Evolutionary conservation across 176 grass and related monocot genomes (phyloP).

Genomic region (Ananas comosus): DNA sequence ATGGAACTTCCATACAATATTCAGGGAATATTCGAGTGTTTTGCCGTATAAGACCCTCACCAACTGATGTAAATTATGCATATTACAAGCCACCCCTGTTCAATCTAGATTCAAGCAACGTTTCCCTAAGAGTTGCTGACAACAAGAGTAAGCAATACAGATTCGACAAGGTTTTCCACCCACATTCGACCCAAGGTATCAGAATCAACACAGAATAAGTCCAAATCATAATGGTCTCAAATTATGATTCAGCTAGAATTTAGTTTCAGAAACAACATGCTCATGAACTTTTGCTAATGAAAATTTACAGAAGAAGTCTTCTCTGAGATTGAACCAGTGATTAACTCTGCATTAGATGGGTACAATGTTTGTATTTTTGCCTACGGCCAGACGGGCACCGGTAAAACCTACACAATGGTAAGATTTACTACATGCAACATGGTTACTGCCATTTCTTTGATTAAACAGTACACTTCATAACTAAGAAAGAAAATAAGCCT

Average conservation of each 20-base stretch:
- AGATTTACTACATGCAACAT: constrained; percentile 26
- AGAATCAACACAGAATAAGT: constrained; percentile 1
- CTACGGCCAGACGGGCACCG: constrained; percentile 93
- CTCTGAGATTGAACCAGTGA: constrained; percentile 79
- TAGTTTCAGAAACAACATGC: constrained; percentile 8
- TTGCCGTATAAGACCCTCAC: constrained; percentile 73
- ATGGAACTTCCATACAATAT: neutral
- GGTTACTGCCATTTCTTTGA: neutral
- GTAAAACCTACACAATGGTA: constrained; percentile 99
- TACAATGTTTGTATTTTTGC: constrained; percentile 97
- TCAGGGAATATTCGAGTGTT: constrained; percentile 90
- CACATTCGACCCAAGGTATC: constrained; percentile 81
- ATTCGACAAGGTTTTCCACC: constrained; percentile 87
- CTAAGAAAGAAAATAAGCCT: neutral
- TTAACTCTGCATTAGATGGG: constrained; percentile 95
- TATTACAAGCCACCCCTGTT: constrained; percentile 30
- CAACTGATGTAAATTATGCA: constrained; percentile 35
- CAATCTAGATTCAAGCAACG: constrained; percentile 52
- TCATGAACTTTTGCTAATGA: constrained; percentile 17
- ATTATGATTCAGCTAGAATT: constrained; percentile 10
- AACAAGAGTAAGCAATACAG: constrained; percentile 90
- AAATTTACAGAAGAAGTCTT: constrained; percentile 68
- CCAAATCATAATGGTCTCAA: neutral
- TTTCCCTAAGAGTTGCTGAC: constrained; percentile 55
- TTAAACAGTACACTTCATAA: neutral